These are phyloP conservation scores for Colletotrichum cordylinicola DNA, from an alignment of 2,329 filamentous ascomycete species.

Conservation along the genomic window DNA sequence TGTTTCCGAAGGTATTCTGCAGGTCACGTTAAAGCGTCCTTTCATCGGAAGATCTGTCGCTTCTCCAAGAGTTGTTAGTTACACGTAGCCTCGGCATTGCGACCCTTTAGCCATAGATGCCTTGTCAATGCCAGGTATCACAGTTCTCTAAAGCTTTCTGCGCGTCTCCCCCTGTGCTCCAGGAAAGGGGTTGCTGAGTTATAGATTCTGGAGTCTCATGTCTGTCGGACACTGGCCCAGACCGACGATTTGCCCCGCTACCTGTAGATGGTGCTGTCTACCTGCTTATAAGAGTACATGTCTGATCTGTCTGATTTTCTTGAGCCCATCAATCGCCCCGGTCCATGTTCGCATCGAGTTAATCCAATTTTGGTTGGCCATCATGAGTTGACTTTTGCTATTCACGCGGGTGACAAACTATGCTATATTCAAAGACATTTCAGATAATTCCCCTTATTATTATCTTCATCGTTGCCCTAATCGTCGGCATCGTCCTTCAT, in stretches of 20 bases:
- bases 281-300: neutral
- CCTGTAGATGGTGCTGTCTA: neutral
- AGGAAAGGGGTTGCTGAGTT: accelerated
- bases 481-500: no score
- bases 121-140: no score
- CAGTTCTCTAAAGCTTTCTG: no score
- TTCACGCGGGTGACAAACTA: no score
- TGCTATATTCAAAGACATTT: no score
- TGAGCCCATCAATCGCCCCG: neutral
- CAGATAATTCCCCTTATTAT: no score
- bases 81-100: neutral
- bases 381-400: neutral
- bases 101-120: neutral
- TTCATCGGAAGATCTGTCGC: neutral
- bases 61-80: neutral
- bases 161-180: no score
- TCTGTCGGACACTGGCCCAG: neutral
- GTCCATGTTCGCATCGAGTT: neutral
- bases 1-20: accelerated
- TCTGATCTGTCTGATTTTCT: neutral
- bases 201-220: neutral
- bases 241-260: neutral
- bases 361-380: neutral
- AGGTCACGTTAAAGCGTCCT: accelerated
- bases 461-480: no score